Evolutionary conservation across 2,329 filamentous ascomycete genomes (phyloP), one percentile per base, ranked within the genome.

Genomic region (Ophiostoma perfectum): DNA sequence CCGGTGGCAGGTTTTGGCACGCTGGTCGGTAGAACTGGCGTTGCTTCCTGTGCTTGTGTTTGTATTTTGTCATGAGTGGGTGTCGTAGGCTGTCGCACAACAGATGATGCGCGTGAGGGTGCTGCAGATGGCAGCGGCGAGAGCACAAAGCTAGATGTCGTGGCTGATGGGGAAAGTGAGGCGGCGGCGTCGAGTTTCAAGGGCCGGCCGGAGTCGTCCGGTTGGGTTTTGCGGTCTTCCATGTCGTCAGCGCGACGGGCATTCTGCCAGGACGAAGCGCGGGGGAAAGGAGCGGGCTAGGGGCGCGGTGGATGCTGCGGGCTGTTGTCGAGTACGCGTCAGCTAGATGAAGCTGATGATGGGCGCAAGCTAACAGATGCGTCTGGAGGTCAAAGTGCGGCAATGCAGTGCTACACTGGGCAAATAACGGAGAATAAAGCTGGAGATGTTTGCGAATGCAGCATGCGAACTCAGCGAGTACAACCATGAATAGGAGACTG

Each of bases 211-310:
- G 70, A 39, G 52, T 70, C 71, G 65, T 69, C 67, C n/a, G 58
- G 16, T 55, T 60, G 62, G 60, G 65, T 65, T 45, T 67, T 70
- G 68, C 16, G 64, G 64, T 74, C 70, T 52, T 71, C 74, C 74
- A 75, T 76, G 39, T 73, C 69, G 66, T 63, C 49, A 65, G 52
- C 64, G 45, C 44, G 60, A 36, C 69, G 58, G 60, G 45, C 69
- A 70, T 70, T 38, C 68, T 70, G n/a, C 47, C 41, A 65, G 55
- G 12, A 49, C 44, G 67, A 18, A 18, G 60, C 39, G 27, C 27
- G 60, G 5, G 58, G 38, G 58, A 12, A 14, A 16, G 36, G 7
- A 42, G 58, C 9, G 9, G 27, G 27, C 52, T 27, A 38, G 12
- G 52, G 38, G 38, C 3, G 55, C 16, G 39, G 8, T 18, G 16